Percentiles rank a stretch among this genome's conserved stretches.
Conservation (phyloP, 1,284 basidiomycete genomes). For the Fomitopsis betulina region DNA sequence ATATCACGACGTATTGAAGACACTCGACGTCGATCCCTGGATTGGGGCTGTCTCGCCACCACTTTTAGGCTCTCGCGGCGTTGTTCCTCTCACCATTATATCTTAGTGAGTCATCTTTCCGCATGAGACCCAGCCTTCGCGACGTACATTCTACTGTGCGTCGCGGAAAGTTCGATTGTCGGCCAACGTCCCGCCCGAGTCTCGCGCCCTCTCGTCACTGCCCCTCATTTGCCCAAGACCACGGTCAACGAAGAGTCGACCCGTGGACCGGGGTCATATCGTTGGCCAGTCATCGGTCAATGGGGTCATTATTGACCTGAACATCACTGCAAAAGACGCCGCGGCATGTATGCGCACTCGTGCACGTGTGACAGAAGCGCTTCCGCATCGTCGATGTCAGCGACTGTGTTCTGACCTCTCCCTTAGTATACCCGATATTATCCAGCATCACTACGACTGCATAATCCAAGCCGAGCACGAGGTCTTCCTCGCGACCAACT, state of each 20-base stretch:
- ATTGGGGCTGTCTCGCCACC: slow-evolving; percentile 47
- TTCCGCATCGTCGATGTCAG: slow-evolving; percentile 12
- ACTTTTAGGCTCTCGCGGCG: slow-evolving; percentile 47
- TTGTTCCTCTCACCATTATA: slow-evolving; percentile 45
- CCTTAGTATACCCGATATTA: slow-evolving; percentile 53
- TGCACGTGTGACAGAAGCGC: slow-evolving; percentile 9
- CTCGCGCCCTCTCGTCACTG: too few relatives aligned
- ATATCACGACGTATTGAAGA: slow-evolving; percentile 46
- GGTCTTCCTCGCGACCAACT: slow-evolving; percentile 55
- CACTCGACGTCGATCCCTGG: slow-evolving; percentile 45
- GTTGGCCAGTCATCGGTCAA: too few relatives aligned
- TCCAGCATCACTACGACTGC: slow-evolving; percentile 47
- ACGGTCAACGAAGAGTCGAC: too few relatives aligned
- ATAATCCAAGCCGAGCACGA: slow-evolving; percentile 52
- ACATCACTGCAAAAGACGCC: too few relatives aligned
- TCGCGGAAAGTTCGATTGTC: too few relatives aligned
- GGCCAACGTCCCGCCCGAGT: too few relatives aligned
- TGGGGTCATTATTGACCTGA: too few relatives aligned
- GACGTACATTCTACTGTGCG: too few relatives aligned
- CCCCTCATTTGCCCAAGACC: too few relatives aligned
- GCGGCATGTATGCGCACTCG: background rate
- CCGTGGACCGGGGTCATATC: too few relatives aligned
- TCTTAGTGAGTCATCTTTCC: slow-evolving; percentile 25
- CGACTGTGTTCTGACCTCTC: background rate
- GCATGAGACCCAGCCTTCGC: too few relatives aligned